Evolutionary conservation across 1,139 yeast genomes (phyloP), one percentile per base, ranked within the genome.

Genomic region (Hansenula sp.): DNA sequence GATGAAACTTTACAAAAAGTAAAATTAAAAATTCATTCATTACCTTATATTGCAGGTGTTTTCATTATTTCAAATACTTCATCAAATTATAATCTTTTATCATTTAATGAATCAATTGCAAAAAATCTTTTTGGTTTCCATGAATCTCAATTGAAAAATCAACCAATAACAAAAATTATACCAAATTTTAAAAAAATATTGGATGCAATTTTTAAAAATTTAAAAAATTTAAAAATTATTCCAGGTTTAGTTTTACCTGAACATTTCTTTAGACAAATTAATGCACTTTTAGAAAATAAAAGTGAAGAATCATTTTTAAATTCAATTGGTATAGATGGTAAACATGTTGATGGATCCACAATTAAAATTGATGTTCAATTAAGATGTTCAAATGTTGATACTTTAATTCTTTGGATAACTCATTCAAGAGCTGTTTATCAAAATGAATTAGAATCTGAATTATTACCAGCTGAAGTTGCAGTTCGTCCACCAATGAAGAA

Each of bases 1-100:
- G 79, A 79, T 41, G 66, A 68, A 16, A 62, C 64, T 30, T 65
- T 67, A 19, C 57, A 65, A 37, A 74, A 56, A 39, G 54, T 78
- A 24, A 72, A 78, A 48, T 56, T 83, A 39, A 81, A 82, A 47
- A 71, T 85, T 25, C 92, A 83, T 52, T 73, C 92, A 3, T 61
- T 87, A 47, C 96, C 96, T 0, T 86, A 87, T 57, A 86, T 88
- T 54, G 94, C 96, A 0, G 96, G 96, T 27, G 77, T 86, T 19
- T 79, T 88, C 53, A 81, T 88, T 13, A 66, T 89, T n/a, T 75
- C 81, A 39, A 66, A 79, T 6, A 50, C 52, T 13, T 37, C 45
- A 3, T 29, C 44, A 3, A 46, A 65, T 37, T 70, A 68, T 50
- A 60, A 62, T 6, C 68, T 87, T 29, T 57, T 79, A 18, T 79